Evolutionary conservation across 2,329 filamentous ascomycete genomes (phyloP).

Genomic region (Cryphonectria nitschkei): DNA sequence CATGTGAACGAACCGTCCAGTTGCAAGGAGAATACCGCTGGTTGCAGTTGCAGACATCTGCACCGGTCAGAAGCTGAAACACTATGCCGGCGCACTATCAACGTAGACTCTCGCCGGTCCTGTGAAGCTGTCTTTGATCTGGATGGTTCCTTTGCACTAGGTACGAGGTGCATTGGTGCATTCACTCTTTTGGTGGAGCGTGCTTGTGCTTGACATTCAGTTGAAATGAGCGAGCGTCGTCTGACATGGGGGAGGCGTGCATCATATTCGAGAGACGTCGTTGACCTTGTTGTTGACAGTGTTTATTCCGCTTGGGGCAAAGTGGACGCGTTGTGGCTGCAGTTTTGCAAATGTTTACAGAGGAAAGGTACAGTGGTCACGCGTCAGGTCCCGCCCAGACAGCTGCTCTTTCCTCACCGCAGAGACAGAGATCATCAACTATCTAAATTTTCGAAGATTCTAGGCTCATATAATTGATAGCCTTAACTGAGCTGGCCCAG

Average conservation of each 20-base stretch:
- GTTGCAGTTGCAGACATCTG: not conserved
- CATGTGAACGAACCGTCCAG: conserved; percentile 2
- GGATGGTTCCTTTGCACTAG: not conserved
- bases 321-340: not conserved
- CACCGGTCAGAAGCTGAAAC: not conserved
- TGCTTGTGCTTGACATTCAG: not conserved
- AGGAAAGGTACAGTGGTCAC: not conserved
- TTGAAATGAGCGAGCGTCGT: not conserved
- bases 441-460: not conserved
- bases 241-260: not conserved
- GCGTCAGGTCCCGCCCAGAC: not conserved
- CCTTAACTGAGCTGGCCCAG: not conserved
- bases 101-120: not conserved
- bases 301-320: not conserved
- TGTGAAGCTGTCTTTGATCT: not conserved
- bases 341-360: not conserved
- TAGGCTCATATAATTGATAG: not conserved
- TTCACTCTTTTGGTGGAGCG: not conserved
- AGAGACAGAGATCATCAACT: not conserved
- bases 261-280: conserved; percentile 12
- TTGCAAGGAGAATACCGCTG: not conserved
- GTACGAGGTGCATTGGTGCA: not conserved
- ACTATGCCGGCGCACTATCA: not conserved
- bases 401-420: not conserved
- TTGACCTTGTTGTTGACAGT: not conserved